A percentile compares a stretch with the other conserved stretches of the same genome.
These are phyloP conservation scores for button mushroom (Agaricus bisporus) DNA, from an alignment of 768 basidiomycete genomes.

Conservation along the genomic window DNA sequence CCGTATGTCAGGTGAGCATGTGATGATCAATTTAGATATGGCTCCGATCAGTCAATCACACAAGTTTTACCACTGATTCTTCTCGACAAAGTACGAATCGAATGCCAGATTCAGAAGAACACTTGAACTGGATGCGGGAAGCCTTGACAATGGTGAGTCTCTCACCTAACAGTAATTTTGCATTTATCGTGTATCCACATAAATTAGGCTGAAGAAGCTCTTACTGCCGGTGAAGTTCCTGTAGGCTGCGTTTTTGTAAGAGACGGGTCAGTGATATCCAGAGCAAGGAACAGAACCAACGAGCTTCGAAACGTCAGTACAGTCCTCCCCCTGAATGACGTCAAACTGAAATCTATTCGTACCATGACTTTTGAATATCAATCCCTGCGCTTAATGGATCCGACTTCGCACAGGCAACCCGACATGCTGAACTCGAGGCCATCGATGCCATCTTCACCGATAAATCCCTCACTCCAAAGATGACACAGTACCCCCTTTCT, in stretches of 20 bases:
- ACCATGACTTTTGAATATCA: neutral
- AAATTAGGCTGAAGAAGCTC: slow-evolving; percentile 75
- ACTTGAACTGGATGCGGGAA: slow-evolving; percentile 68
- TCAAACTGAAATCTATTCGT: neutral
- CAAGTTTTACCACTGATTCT: neutral
- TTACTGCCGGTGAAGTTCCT: slow-evolving; percentile 83
- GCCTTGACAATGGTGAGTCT: slow-evolving; percentile 74
- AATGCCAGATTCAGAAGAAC: slow-evolving; percentile 20
- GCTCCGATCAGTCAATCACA: neutral
- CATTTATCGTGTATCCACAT: no score
- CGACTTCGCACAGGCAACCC: slow-evolving; percentile 87
- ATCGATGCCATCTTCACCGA: slow-evolving; percentile 82
- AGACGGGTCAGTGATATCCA: slow-evolving; percentile 68
- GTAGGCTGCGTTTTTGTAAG: slow-evolving; percentile 96
- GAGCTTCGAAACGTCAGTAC: slow-evolving; percentile 78
- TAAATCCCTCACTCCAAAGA: slow-evolving; percentile 45
- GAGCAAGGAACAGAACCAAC: slow-evolving; percentile 90
- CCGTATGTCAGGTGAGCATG: no score
- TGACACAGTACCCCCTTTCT: slow-evolving; percentile 56
- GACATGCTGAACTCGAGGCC: slow-evolving; percentile 96
- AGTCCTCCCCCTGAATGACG: slow-evolving; percentile 2
- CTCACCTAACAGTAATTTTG: no score
- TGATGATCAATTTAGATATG: neutral
- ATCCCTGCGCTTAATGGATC: no score
- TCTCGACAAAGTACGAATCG: neutral